phyloP scores from a whole-genome alignment of 495 filamentous ascomycete species.

The Letharia columbiana region DNA sequence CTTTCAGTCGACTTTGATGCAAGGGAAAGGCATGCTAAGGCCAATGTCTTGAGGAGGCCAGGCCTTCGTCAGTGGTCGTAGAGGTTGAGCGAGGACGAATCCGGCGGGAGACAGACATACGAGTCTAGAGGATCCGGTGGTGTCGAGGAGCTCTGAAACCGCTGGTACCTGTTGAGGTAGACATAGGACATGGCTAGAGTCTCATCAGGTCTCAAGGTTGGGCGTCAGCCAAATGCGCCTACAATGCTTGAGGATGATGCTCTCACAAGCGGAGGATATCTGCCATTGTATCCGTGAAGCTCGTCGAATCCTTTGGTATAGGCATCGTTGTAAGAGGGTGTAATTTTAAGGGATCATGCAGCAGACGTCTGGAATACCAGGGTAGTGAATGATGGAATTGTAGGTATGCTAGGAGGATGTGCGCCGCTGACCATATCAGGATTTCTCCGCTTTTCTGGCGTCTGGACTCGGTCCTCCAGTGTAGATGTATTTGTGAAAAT shows the following conservation, averaged over 20 bases:
- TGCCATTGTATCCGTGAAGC: constrained; percentile 34
- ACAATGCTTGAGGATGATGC: not conserved
- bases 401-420: not conserved
- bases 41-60: constrained; percentile 29
- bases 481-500: not conserved
- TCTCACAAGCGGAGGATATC: constrained; percentile 36
- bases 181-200: constrained; percentile 37
- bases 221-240: not conserved
- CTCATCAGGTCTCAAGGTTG: constrained; percentile 30
- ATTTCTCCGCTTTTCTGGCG: not conserved
- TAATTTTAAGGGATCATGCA: not conserved
- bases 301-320: constrained; percentile 18
- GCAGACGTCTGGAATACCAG: not conserved
- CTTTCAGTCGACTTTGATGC: constrained; percentile 38
- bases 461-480: not conserved
- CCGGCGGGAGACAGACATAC: constrained; percentile 26
- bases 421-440: too few species aligned
- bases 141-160: constrained; percentile 18
- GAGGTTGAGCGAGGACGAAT: not conserved
- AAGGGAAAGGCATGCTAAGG: constrained; percentile 36
- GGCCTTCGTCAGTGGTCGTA: constrained; percentile 5
- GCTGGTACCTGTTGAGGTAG: constrained; percentile 37
- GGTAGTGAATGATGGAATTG: not conserved
- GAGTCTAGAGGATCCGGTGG: constrained; percentile 18
- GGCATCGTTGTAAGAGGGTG: constrained; percentile 2